These are phyloP conservation scores for Citrus medica DNA, from an alignment of 345 rosid genomes.

Conservation along the genomic window DNA sequence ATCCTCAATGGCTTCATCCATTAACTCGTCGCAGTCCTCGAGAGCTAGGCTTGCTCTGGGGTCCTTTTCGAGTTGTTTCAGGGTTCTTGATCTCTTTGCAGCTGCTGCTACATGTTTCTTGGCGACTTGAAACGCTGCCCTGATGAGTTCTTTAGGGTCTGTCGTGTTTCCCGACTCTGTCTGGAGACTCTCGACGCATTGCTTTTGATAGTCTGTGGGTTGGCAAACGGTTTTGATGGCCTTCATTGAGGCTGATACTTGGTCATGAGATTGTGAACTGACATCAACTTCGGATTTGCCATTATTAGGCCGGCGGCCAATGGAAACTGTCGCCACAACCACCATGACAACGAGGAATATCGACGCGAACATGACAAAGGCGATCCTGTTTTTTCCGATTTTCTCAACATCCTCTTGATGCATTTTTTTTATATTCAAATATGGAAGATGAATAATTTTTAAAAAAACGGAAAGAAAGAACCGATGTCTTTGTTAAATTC, in stretches of 20 bases:
- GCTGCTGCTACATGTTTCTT: slow-evolving; percentile 38
- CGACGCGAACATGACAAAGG: slow-evolving; percentile 37
- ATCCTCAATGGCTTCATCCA: slow-evolving; percentile 50
- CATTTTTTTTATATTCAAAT: slow-evolving; percentile 9
- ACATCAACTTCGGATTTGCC: background rate
- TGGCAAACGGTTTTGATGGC: slow-evolving; percentile 63
- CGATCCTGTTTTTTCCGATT: slow-evolving; percentile 37
- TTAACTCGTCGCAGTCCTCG: slow-evolving; percentile 52
- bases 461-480: background rate
- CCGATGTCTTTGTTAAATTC: background rate
- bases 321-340: slow-evolving; percentile 46
- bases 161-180: slow-evolving; percentile 34
- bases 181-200: slow-evolving; percentile 47
- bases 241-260: slow-evolving; percentile 40
- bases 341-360: slow-evolving; percentile 50
- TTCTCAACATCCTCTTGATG: slow-evolving; percentile 11
- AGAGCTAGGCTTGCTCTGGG: slow-evolving; percentile 51
- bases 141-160: slow-evolving; percentile 61
- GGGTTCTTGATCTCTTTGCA: slow-evolving; percentile 35
- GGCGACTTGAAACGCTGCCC: slow-evolving; percentile 41
- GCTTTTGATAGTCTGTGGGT: slow-evolving; percentile 48
- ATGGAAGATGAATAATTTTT: too few relatives aligned
- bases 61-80: slow-evolving; percentile 50
- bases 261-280: background rate
- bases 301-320: background rate